Conservation (phyloP, 1,284 basidiomycete species). For the Microbotryum violaceum region DNA sequence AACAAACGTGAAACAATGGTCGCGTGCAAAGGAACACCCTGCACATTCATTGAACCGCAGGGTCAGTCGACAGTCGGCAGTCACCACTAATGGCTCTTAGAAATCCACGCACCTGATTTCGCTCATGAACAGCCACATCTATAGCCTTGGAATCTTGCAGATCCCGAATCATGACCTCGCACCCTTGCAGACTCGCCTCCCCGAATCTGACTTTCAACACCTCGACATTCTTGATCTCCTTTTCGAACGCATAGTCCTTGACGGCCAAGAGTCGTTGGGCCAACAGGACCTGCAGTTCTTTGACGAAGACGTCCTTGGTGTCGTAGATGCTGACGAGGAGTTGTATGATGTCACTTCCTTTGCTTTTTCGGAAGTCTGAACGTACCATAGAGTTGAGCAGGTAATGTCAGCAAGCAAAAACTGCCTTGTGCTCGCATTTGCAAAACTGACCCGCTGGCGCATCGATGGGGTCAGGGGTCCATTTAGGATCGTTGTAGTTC, state of each 20-base stretch:
- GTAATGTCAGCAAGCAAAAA: not conserved
- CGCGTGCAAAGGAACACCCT: constrained; percentile 61
- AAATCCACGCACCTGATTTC: constrained; percentile 50
- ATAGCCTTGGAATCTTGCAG: constrained; percentile 85
- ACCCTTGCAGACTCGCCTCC: constrained; percentile 77
- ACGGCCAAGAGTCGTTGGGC: constrained; percentile 73
- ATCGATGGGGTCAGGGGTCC: constrained; percentile 89
- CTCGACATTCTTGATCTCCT: constrained; percentile 77
- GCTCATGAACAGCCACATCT: constrained; percentile 71
- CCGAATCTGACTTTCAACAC: constrained; percentile 89
- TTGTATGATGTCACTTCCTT: constrained; percentile 81
- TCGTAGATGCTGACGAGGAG: constrained; percentile 94
- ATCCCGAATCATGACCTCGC: constrained; percentile 93
- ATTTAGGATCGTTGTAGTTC: constrained; percentile 76
- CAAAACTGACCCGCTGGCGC: constrained; percentile 69
- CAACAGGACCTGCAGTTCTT: constrained; percentile 80
- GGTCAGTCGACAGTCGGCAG: too few species aligned
- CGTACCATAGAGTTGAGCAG: constrained; percentile 1
- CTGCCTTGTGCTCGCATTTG: not conserved
- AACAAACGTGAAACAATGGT: constrained; percentile 85
- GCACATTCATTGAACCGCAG: too few species aligned
- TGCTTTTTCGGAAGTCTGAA: constrained; percentile 76
- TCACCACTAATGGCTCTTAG: not conserved
- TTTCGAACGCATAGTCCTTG: constrained; percentile 68
- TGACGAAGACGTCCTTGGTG: constrained; percentile 86